Base-by-base conservation (phyloP, 225 moss, liverwort and hornwort species). In the Bryum argenteum region DNA sequence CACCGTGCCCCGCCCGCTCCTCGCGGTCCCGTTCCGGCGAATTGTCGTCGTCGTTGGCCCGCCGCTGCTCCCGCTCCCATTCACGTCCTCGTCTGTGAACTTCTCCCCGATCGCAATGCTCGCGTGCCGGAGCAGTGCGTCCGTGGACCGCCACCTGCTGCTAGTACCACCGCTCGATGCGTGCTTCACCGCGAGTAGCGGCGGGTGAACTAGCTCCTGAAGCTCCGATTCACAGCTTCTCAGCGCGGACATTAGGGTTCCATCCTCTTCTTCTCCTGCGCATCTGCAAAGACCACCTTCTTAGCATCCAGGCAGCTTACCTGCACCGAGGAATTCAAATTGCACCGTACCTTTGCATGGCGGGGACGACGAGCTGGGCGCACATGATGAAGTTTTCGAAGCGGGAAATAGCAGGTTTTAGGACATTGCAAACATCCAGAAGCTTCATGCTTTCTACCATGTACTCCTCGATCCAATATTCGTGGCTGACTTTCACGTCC, bases 391-490 rank as follows among this genome's bases (percentile, higher is more conserved):
- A 80, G 43, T 83, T 82, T 68, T 86, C 86, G n/a, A 86, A 86
- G 20, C 77, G 69, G 10, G 82, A 72, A 17, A 86, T 57, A 9
- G 86, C 80, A 3, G 86, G 86, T 60, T 80, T 82, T n/a, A 86
- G 65, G 14, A 86, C 82, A n/a, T 86, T 86, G 71, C 86, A 86
- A 6, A 86, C 79, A 9, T 83, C 86, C 55, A 86, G 63, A 4
- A 86, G 77, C 75, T 80, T 82, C 86, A 83, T 86, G 77, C 86
- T 86, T 61, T 86, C 86, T 47, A 77, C 75, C 86, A 86, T 86
- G 77, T 86, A 86, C 68, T 82, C 79, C 80, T 83, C 86, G 42
- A 86, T 70, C 86, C 82, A 86, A 12, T 61, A 77, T 59, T 86
- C 82, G 44, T 80, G 64, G 33, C 65, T 61, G 33, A 59, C 55